phyloP scores from a whole-genome alignment of 768 basidiomycete species.

The Botryobasidium botryosum region DNA sequence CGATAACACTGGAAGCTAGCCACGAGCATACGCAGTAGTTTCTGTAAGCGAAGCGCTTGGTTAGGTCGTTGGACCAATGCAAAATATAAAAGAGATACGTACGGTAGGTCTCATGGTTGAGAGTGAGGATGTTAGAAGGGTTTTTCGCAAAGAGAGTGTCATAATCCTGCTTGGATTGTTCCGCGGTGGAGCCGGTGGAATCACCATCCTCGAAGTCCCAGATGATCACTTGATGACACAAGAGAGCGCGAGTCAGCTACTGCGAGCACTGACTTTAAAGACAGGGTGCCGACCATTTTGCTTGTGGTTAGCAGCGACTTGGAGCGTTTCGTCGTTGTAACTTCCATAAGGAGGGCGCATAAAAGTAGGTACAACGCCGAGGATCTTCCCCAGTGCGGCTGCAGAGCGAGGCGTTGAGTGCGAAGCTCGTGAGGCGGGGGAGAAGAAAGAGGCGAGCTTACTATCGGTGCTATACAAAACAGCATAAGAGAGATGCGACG shows the following conservation, averaged over 20 bases:
- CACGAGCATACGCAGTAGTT: not conserved
- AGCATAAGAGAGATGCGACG: too few relatives aligned
- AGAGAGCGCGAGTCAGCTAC: not conserved
- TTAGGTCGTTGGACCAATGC: not conserved
- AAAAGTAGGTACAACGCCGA: not conserved
- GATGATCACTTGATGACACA: not conserved
- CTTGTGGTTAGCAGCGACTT: not conserved
- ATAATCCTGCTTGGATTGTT: not conserved
- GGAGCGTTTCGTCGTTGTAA: not conserved
- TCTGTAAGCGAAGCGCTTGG: not conserved
- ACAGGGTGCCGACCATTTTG: not conserved
- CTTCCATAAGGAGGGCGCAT: not conserved
- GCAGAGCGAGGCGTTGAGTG: too few relatives aligned
- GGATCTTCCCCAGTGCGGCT: not conserved
- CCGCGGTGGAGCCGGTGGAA: not conserved
- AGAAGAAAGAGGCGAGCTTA: too few relatives aligned
- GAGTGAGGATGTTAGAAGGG: not conserved
- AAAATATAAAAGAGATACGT: not conserved
- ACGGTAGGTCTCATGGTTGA: not conserved
- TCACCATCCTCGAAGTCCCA: not conserved
- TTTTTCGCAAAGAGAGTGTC: not conserved
- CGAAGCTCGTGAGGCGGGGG: too few relatives aligned
- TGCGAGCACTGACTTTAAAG: not conserved
- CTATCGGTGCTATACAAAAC: too few relatives aligned
- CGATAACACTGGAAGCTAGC: too few relatives aligned